phyloP scores from a whole-genome alignment of 305 asterid genomes.

The Ajuga reptans region DNA sequence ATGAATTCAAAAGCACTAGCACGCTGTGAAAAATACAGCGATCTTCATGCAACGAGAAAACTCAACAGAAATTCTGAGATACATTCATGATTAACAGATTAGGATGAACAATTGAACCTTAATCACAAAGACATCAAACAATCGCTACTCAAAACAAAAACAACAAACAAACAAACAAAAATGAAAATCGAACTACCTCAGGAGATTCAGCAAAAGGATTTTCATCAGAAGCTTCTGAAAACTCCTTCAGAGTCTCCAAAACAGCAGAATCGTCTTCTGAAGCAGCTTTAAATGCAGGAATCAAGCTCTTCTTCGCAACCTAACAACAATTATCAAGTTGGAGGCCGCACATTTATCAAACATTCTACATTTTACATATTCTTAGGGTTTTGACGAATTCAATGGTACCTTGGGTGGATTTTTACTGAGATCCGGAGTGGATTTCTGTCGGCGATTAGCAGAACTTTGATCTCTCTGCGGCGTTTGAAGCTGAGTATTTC shows the following conservation, averaged over 20 bases:
- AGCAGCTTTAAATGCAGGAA: conserved; percentile 30
- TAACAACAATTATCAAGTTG: conserved; percentile 17
- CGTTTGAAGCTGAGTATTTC: conserved; percentile 41
- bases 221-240: conserved; percentile 30
- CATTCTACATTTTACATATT: not conserved
- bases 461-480: conserved; percentile 42
- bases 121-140: no score
- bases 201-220: conserved; percentile 29
- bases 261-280: conserved; percentile 32
- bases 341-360: not conserved
- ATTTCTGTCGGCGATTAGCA: conserved; percentile 38
- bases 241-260: conserved; percentile 31
- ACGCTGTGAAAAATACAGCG: no score
- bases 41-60: no score
- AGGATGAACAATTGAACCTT: no score
- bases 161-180: not conserved
- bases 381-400: not conserved
- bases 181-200: conserved; percentile 35
- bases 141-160: not conserved
- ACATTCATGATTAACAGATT: no score
- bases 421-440: conserved; percentile 32
- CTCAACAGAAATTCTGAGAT: no score
- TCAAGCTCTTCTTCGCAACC: conserved; percentile 41
- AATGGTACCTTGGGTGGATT: conserved; percentile 41
- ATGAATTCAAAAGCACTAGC: no score